These are phyloP conservation scores for Sclerotinia minor DNA, from an alignment of 2,329 filamentous ascomycete species.

Conservation along the genomic window DNA sequence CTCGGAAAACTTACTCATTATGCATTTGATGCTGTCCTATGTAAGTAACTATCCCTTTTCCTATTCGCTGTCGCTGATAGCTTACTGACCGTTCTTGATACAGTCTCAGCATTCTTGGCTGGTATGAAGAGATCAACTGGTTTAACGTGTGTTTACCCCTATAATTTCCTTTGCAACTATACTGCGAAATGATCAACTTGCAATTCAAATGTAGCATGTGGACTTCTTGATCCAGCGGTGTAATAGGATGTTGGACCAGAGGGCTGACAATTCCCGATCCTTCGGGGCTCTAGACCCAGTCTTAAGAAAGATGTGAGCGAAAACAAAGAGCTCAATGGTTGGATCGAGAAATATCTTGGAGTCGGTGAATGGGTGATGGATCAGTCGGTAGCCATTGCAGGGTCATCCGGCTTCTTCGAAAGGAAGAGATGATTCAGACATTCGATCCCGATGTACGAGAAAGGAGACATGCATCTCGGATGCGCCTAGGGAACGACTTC, in stretches of 20 bases:
- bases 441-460: neutral
- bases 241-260: slow-evolving; percentile 23
- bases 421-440: slow-evolving; percentile 63
- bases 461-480: slow-evolving; percentile 2
- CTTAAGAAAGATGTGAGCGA: slow-evolving; percentile 86
- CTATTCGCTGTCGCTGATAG: neutral
- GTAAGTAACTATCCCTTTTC: slow-evolving; percentile 61
- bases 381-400: slow-evolving; percentile 88
- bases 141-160: slow-evolving; percentile 74
- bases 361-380: slow-evolving; percentile 99
- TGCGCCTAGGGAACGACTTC: neutral
- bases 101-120: slow-evolving; percentile 93
- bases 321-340: slow-evolving; percentile 78
- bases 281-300: slow-evolving; percentile 62
- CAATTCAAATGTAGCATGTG: neutral
- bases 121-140: slow-evolving; percentile 97
- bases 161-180: neutral
- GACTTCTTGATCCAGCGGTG: slow-evolving; percentile 5
- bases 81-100: slow-evolving; percentile 29
- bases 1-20: slow-evolving; percentile 92
- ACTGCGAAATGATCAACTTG: neutral
- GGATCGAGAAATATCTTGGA: slow-evolving; percentile 91
- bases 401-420: slow-evolving; percentile 87
- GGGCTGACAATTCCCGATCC: slow-evolving; percentile 49
- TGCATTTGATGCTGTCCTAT: slow-evolving; percentile 90